Conservation (phyloP, 139 green algal species). For the Eudorina sp. region DNA sequence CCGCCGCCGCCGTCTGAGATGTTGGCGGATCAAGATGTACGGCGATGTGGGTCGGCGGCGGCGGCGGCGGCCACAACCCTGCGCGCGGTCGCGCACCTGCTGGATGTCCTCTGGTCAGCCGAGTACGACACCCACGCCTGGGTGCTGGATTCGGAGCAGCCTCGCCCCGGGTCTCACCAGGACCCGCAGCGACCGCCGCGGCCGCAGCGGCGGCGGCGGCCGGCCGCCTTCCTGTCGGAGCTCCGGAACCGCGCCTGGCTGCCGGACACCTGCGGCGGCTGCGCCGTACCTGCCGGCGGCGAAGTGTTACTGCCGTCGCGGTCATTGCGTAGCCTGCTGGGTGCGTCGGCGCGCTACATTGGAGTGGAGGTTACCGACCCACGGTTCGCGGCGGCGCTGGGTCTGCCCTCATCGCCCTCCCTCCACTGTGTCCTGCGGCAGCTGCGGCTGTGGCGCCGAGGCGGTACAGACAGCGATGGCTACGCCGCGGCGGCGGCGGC, state of each 20-base stretch:
- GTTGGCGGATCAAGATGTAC: too few relatives aligned
- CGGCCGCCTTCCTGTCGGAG: not conserved
- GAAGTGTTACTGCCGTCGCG: not conserved
- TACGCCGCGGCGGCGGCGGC: not conserved
- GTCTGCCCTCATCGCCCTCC: not conserved
- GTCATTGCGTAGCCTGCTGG: not conserved
- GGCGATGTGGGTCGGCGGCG: too few relatives aligned
- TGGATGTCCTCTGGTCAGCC: not conserved
- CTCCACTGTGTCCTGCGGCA: not conserved
- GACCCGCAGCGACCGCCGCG: not conserved
- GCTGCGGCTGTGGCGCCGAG: not conserved
- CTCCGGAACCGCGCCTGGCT: slow-evolving; percentile 10
- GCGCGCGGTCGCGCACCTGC: not conserved
- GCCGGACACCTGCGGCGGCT: slow-evolving; percentile 30
- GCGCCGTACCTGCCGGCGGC: not conserved
- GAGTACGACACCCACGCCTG: slow-evolving; percentile 34
- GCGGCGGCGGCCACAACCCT: not conserved
- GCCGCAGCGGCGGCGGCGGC: not conserved
- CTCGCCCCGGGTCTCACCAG: too few relatives aligned
- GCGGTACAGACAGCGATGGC: not conserved
- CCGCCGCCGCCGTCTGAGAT: not conserved
- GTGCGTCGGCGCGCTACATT: not conserved
- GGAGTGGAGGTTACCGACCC: not conserved
- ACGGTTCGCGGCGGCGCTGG: slow-evolving; percentile 4
- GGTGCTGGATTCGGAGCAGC: not conserved